phyloP scores from a whole-genome alignment of 192 early-diverging fungal species.

The Cladochytrium replicatum region DNA sequence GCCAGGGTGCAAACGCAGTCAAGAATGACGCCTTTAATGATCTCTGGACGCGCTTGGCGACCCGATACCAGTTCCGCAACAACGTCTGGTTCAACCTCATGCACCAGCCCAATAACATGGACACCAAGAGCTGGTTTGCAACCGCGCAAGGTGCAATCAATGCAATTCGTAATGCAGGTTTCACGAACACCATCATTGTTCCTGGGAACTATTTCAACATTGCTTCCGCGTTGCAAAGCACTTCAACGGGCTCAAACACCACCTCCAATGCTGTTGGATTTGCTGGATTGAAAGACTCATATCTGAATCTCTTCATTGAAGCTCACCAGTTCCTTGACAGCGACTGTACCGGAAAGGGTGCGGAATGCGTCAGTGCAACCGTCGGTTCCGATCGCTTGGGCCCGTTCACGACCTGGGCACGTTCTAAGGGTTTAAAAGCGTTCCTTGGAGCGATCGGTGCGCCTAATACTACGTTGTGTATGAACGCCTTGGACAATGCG shows the following conservation, averaged over 20 bases:
- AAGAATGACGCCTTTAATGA: no score
- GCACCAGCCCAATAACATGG: conserved; percentile 8
- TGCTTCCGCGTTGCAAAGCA: no score
- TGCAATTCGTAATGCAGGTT: conserved; percentile 3
- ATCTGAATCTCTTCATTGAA: neutral
- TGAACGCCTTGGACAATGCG: no score
- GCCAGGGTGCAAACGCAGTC: no score
- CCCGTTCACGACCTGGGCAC: neutral
- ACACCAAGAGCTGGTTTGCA: neutral
- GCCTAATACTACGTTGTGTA: no score
- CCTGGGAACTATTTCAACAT: conserved; percentile 2
- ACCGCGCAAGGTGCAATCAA: conserved; percentile 4
- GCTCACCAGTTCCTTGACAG: neutral
- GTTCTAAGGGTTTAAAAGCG: neutral
- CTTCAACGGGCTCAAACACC: no score
- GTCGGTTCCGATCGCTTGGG: neutral
- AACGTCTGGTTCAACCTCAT: neutral
- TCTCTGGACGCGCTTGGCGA: no score
- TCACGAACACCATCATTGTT: conserved; percentile 3
- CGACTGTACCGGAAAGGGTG: neutral
- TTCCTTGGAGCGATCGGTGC: neutral
- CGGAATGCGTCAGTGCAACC: neutral
- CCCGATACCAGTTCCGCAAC: neutral
- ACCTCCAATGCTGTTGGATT: no score
- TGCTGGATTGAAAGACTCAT: no score